Evolutionary conservation across 129 eudicot species (phyloP).

Genomic region (Gnaphalium uliginosum): DNA sequence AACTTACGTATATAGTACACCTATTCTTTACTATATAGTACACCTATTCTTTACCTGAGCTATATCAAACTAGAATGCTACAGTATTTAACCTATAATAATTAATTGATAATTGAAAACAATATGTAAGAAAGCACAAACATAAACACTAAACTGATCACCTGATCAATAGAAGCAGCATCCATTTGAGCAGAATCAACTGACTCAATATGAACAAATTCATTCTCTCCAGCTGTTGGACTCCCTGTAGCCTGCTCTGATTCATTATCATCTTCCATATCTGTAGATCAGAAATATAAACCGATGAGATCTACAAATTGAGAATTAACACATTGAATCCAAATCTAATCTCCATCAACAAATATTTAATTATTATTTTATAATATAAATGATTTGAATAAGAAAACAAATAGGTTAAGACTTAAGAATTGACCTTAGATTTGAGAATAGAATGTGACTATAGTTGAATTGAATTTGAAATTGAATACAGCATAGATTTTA

Average conservation of each 20-base stretch:
- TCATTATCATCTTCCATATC: slow-evolving; percentile 62
- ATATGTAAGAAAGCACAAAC: slow-evolving; percentile 4
- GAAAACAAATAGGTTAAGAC: slow-evolving; percentile 25
- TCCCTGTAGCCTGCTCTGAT: slow-evolving; percentile 43
- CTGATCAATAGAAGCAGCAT: slow-evolving; percentile 40
- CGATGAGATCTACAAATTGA: slow-evolving; percentile 36
- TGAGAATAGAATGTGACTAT: slow-evolving; percentile 21
- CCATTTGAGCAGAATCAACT: slow-evolving; percentile 43
- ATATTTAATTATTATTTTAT: neutral
- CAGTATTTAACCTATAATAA: neutral
- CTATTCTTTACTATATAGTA: slow-evolving; percentile 19
- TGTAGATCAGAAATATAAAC: slow-evolving; percentile 35
- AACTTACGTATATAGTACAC: neutral
- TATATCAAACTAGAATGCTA: slow-evolving; percentile 17
- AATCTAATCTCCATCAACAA: slow-evolving; percentile 24
- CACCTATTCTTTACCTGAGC: slow-evolving; percentile 15
- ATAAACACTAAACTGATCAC: slow-evolving; percentile 25
- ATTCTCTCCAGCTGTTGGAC: slow-evolving; percentile 33
- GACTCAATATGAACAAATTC: slow-evolving; percentile 41
- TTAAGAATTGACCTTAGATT: slow-evolving; percentile 27
- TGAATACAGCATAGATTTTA: slow-evolving; percentile 6
- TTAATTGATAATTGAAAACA: neutral
- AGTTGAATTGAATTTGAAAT: slow-evolving; percentile 36
- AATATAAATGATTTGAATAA: neutral
- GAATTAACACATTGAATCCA: slow-evolving; percentile 1